phyloP scores from a whole-genome alignment of 2,329 filamentous ascomycete genomes.

The Cercospora nicotianae region DNA sequence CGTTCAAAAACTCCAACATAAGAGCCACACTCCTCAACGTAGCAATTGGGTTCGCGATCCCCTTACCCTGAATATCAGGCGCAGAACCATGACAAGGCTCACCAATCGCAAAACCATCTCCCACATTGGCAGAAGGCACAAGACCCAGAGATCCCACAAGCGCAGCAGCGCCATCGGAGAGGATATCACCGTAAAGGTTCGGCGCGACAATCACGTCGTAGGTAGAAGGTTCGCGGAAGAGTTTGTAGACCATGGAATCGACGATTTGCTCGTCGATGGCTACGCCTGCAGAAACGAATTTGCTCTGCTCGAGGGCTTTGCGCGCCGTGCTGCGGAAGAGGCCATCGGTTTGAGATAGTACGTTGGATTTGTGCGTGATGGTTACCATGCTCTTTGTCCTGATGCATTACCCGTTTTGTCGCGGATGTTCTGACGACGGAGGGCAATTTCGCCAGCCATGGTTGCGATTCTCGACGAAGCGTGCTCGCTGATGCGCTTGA shows the following conservation, averaged over 20 bases:
- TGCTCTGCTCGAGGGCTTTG: slow-evolving; percentile 65
- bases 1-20: slow-evolving; percentile 94
- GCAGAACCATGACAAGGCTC: slow-evolving; percentile 97
- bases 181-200: slow-evolving; percentile 95
- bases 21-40: slow-evolving; percentile 86
- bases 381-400: slow-evolving; percentile 76
- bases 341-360: slow-evolving; percentile 92
- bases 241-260: slow-evolving; percentile 99
- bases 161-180: slow-evolving; percentile 92
- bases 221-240: slow-evolving; percentile 90
- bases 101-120: slow-evolving; percentile 90
- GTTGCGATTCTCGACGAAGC: slow-evolving; percentile 83
- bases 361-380: slow-evolving; percentile 98
- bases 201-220: slow-evolving; percentile 99
- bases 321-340: slow-evolving; percentile 84
- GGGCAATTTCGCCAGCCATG: slow-evolving; percentile 93
- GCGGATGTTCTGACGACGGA: slow-evolving; percentile 79
- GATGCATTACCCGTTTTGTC: slow-evolving; percentile 59
- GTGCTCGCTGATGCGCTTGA: slow-evolving; percentile 91
- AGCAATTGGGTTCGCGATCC: slow-evolving; percentile 94
- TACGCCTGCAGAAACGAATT: slow-evolving; percentile 66
- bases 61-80: slow-evolving; percentile 89
- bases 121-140: slow-evolving; percentile 92
- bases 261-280: slow-evolving; percentile 89
- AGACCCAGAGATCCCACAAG: slow-evolving; percentile 89